Conservation (phyloP, 495 filamentous ascomycete genomes). For the Penicillium subrubescens region DNA sequence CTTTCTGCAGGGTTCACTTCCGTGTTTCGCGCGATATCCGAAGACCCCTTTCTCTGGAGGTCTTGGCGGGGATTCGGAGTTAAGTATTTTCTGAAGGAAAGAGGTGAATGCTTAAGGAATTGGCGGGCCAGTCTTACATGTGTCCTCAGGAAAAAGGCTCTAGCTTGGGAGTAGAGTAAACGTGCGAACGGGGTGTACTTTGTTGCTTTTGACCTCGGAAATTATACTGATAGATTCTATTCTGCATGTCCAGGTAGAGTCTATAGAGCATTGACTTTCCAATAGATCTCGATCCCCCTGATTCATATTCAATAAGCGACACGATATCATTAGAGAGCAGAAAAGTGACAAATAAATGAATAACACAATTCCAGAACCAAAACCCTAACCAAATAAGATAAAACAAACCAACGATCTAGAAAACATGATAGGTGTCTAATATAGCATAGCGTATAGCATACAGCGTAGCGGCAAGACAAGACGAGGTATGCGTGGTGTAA, state of each 20-base stretch:
- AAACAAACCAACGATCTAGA: conserved; percentile 14
- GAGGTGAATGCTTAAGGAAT: background rate
- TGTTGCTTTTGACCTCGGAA: background rate
- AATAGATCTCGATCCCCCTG: background rate
- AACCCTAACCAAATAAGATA: background rate
- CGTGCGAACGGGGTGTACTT: too few species aligned
- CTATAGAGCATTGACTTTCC: background rate
- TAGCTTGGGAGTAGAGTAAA: too few species aligned
- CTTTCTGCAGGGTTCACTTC: background rate
- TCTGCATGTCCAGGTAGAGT: background rate
- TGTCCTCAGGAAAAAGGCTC: too few species aligned
- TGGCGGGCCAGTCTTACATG: background rate
- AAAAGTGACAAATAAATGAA: background rate
- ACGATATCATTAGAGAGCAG: conserved; percentile 4
- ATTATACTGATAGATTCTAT: background rate
- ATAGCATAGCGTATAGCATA: background rate
- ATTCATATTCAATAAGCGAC: background rate
- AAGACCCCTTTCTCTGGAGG: conserved; percentile 1
- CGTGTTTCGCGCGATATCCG: conserved; percentile 16
- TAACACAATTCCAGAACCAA: background rate
- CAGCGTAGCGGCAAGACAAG: background rate
- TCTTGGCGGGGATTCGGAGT: background rate
- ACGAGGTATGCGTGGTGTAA: background rate
- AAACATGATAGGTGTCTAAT: conserved; percentile 9
- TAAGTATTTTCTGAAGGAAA: background rate